Base-by-base conservation (phyloP, 2,329 filamentous ascomycete genomes). In the Penicillium brasilianum region DNA sequence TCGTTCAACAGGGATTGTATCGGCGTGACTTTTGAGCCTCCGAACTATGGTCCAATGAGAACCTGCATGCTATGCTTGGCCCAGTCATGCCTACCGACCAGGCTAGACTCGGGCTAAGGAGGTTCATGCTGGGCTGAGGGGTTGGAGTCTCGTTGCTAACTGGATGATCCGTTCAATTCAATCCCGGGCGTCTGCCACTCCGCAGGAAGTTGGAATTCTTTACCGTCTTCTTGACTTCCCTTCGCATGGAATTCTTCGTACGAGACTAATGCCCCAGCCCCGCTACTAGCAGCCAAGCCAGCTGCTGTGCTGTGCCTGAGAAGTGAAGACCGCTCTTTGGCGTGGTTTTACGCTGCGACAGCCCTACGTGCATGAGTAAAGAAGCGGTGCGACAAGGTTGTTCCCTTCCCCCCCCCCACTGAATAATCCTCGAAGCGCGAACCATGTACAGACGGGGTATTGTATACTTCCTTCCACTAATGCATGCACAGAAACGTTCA, bases 291-390 rank as follows among this genome's bases (percentile, higher is more conserved):
- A 34, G 48, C 30, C 30, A 34, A 50, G 48, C 30, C 48, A 28
- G 22, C 13, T 50, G 54, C 43, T 14, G n/a, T 36, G 1, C 37
- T n/a, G n/a, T 28, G 36, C 30, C 22, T 43, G 13, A n/a, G 37
- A 6, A 14, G 18, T 16, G 30, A 39, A 44, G 52, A 62, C 59
- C 59, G 57, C 57, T 37, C 37, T 57, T 59, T 51, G 44, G 20
- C 18, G 52, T 62, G 51, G 49, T 50, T 59, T 43, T 25, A 50
- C 53, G 34, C 43, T 22, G n/a, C n/a, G 28, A 51, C 60, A 62
- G 62, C 60, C 59, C 57, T 64, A 63, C 37, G 44, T 20, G 28
- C 55, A 50, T 49, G n/a, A 39, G 39, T 39, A 58, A 57, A 60
- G 37, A 41, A 55, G 58, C 61, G 61, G 61, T 63, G 49, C 46